Base-by-base conservation (phyloP, 1,139 yeast species). In the Zygotorulaspora mrakii region DNA sequence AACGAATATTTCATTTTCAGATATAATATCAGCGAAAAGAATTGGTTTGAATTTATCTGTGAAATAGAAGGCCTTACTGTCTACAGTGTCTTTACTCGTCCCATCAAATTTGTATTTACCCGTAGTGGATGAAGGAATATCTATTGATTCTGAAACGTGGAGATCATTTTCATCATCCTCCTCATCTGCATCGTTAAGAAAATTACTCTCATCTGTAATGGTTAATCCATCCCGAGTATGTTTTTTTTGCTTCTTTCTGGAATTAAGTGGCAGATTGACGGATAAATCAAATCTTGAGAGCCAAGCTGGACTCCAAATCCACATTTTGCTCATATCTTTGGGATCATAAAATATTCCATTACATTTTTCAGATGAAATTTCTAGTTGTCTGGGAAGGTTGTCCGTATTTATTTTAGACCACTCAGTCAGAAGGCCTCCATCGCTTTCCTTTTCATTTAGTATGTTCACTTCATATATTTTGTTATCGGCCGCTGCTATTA, bases 281-380 rank as follows among this genome's bases (percentile, higher is more conserved):
- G 72, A 62, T 47, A 85, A 67, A 59, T 89, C 91, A 38, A 91
- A 74, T 58, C 74, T 84, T 6, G 83, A 76, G 14, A 89, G 59
- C 95, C 96, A 91, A 37, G 76, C 75, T n/a, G 85, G 73, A 2
- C 96, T 95, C 75, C 85, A 88, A 14, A 88, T 63, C 96, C 96
- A 89, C 18, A 83, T 68, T 31, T 74, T 65, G 37, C 73, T 68
- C 1, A 67, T 56, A 31, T 62, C 55, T 2, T 50, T 40, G 5
- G 60, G 57, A 35, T 69, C 73, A 17, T 52, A 54, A 55, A 84
- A 86, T 18, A 84, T 64, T 6, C 95, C 96, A 48, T 77, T 73
- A 41, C 95, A 83, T 53, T 82, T 80, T 48, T 84, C 94, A 21
- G 74, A 77, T 43, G 77, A 68, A 5, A 70, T 64, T 22, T 73